Base-by-base conservation (phyloP, 306 rosid genomes). In the Hippophae gyantsensis region DNA sequence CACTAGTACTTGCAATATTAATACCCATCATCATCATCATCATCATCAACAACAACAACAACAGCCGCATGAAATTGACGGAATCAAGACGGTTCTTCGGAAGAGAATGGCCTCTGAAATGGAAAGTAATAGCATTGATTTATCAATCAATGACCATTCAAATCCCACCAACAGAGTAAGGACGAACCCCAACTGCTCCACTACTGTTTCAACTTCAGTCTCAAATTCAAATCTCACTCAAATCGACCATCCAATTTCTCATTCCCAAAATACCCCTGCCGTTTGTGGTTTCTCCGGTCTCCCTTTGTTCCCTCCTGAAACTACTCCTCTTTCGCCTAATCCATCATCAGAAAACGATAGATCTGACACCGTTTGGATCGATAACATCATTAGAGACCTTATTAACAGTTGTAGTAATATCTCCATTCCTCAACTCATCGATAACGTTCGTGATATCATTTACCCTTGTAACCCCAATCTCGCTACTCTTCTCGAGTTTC, bases 391-490 rank as follows among this genome's bases (percentile, higher is more conserved):
- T 18, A 90, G 87, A 69, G 98, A 90, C 68, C 94, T 90, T 8
- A 81, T 90, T 66, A 82, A 87, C 71, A 85, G 79, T 74, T 85
- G 96, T 43, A 76, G 83, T 52, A 71, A 65, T 45, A 89, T 87
- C 49, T 90, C 98, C 12, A 85, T 90, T 48, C 95, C 92, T 47
- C 98, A 90, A 54, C 96, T 90, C 8, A 90, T 90, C 60, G 87
- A 78, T 60, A 90, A 75, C 80, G 98, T 90, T 7, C 72, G 86
- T 68, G 99, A 92, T 72, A 85, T 92, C 6, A 92, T 92, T 45
- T 86, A 72, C 62, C 99, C 99, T 75, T 92, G 97, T 64, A 92
- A 92, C 66, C 99, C 99, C 38, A 86, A 80, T 71, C 86, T 92
- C 6, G 99, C 97, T 5, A 68, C 87, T 13, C 81, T 88, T 49